A percentile compares a stretch with the other conserved stretches of the same genome.
Conservation (phyloP, 2,329 filamentous ascomycete species). For the Penicillium sp. region DNA sequence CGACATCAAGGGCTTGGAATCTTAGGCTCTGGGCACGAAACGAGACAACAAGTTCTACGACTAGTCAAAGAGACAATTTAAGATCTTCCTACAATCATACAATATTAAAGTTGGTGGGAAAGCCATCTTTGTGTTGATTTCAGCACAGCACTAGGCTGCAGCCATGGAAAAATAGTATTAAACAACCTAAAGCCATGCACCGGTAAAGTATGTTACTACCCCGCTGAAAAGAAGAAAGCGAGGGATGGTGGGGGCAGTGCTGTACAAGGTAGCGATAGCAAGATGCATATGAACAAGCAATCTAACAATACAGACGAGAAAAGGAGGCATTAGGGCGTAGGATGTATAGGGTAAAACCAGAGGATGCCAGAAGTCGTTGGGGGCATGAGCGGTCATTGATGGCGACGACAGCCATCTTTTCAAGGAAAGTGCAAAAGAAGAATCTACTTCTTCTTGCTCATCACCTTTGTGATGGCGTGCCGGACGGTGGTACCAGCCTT, state of each 20-base stretch:
- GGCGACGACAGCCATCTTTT: conserved; percentile 9
- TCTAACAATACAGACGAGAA: conserved; percentile 23
- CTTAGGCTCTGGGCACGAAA: background rate
- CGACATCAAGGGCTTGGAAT: background rate
- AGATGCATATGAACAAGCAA: conserved; percentile 23
- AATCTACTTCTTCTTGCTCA: conserved; percentile 57
- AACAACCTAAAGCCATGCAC: conserved; percentile 24
- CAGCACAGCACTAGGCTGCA: conserved; percentile 4
- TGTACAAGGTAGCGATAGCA: conserved; percentile 23
- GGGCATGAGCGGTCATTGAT: conserved; percentile 24
- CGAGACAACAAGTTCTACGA: background rate
- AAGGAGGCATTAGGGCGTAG: conserved; percentile 21
- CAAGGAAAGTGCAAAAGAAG: background rate
- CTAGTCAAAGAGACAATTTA: background rate
- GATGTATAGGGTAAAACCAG: conserved; percentile 10
- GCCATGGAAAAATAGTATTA: conserved; percentile 21
- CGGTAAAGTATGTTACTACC: conserved; percentile 11
- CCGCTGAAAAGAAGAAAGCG: conserved; percentile 10
- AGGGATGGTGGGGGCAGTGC: conserved; percentile 10
- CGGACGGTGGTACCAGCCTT: conserved; percentile 85
- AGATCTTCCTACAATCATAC: too few relatives aligned
- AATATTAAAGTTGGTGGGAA: background rate
- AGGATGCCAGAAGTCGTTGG: conserved; percentile 16
- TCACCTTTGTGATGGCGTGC: conserved; percentile 90
- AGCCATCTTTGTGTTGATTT: background rate